Conservation (phyloP, 768 basidiomycete species). For the Hemileccinum impolitum region DNA sequence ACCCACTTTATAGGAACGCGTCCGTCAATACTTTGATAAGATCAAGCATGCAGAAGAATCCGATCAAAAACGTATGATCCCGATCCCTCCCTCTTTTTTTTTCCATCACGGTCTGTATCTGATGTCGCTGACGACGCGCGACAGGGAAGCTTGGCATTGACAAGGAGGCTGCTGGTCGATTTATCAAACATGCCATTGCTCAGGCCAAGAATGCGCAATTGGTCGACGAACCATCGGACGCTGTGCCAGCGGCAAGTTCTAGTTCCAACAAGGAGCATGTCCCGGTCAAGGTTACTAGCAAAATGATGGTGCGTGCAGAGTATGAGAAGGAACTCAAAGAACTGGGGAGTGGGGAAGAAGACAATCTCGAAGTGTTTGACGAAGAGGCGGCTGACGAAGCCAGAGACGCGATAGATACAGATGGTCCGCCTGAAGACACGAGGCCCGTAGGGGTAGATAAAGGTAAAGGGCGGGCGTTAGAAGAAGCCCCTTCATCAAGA, state of each 20-base stretch:
- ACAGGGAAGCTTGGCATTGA: slow-evolving; percentile 54
- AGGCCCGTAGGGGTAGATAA: slow-evolving; percentile 21
- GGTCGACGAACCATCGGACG: slow-evolving; percentile 31
- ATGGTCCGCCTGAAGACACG: background rate
- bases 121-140: background rate
- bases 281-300: slow-evolving; percentile 59
- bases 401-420: slow-evolving; percentile 8
- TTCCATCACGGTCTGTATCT: background rate
- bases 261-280: slow-evolving; percentile 28
- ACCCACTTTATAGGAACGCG: slow-evolving; percentile 52
- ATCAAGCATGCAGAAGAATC: slow-evolving; percentile 73
- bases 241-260: slow-evolving; percentile 5
- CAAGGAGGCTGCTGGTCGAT: slow-evolving; percentile 74
- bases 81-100: background rate
- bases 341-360: slow-evolving; percentile 39
- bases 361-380: slow-evolving; percentile 37
- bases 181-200: slow-evolving; percentile 80
- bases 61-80: slow-evolving; percentile 38
- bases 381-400: slow-evolving; percentile 15
- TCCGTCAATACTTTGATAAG: slow-evolving; percentile 80
- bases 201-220: slow-evolving; percentile 44
- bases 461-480: slow-evolving; percentile 38
- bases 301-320: slow-evolving; percentile 68
- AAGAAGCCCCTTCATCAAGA: slow-evolving; percentile 30
- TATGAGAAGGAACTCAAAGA: slow-evolving; percentile 57